Evolutionary conservation across 148 eudicot species (phyloP).

Genomic region (Fagopyrum esculentum): DNA sequence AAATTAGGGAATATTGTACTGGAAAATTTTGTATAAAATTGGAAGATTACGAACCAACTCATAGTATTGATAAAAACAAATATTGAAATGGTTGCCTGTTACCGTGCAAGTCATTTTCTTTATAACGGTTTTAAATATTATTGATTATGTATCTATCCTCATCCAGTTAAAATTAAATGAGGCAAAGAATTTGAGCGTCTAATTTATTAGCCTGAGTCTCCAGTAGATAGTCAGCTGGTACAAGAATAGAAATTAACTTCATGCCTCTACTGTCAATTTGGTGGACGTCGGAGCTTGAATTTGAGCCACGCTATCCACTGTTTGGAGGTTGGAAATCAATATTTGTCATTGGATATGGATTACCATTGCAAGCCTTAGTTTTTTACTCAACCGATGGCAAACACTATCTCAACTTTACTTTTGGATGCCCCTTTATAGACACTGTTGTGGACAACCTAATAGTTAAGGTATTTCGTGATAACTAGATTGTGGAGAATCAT

Average conservation of each 20-base stretch:
- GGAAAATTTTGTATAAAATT: not conserved
- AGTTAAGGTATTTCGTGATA: constrained; percentile 42
- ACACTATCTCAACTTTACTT: constrained; percentile 78
- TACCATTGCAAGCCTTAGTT: constrained; percentile 85
- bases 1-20: not conserved
- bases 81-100: not conserved
- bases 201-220: not conserved
- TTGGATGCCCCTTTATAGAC: constrained; percentile 75
- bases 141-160: not conserved
- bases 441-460: constrained; percentile 78
- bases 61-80: constrained; percentile 9
- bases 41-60: not conserved
- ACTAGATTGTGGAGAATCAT: not conserved
- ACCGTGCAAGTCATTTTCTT: not conserved
- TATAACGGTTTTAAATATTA: not conserved
- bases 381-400: constrained; percentile 68
- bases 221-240: not conserved
- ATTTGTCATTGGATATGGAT: constrained; percentile 80
- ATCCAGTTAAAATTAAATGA: not conserved
- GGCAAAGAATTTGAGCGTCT: not conserved
- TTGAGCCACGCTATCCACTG: constrained; percentile 93
- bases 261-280: not conserved
- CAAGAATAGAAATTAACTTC: not conserved
- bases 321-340: constrained; percentile 97
- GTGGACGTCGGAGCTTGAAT: constrained; percentile 76